Percentiles rank a stretch among this genome's conserved stretches.
Conservation (phyloP, 2,329 filamentous ascomycete genomes). For the Thermomyces lanuginosus region DNA sequence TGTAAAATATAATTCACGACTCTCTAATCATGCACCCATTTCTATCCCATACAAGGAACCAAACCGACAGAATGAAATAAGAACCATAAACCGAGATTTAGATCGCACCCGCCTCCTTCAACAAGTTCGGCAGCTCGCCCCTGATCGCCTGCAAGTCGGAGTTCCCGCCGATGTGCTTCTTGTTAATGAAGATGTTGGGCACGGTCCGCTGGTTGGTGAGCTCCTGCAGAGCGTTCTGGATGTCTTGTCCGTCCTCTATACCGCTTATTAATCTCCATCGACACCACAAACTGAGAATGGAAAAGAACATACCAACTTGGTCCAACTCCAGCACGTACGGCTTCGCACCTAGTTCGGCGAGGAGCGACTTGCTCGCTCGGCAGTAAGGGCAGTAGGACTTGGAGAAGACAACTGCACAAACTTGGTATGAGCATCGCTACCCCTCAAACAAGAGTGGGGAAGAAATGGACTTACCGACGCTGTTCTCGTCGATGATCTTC, state of each 20-base stretch:
- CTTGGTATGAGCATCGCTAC: neutral
- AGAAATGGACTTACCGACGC: constrained; percentile 47
- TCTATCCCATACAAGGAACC: neutral
- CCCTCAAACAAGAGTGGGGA: neutral
- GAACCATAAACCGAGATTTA: constrained; percentile 17
- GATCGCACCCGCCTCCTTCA: constrained; percentile 48
- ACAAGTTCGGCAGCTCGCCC: constrained; percentile 45
- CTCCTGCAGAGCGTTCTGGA: constrained; percentile 69
- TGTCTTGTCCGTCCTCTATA: constrained; percentile 60
- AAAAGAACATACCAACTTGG: constrained; percentile 49
- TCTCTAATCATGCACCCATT: neutral
- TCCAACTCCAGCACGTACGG: constrained; percentile 70
- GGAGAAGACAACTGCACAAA: constrained; percentile 63
- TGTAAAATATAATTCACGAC: neutral
- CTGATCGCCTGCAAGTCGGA: constrained; percentile 62
- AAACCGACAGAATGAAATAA: neutral
- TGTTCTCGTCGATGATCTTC: constrained; percentile 73
- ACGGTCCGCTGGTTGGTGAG: constrained; percentile 76
- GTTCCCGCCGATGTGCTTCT: constrained; percentile 93
- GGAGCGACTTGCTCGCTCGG: constrained; percentile 55
- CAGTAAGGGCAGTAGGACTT: constrained; percentile 97
- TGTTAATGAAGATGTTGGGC: constrained; percentile 83
- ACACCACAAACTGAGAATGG: neutral
- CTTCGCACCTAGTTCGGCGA: constrained; percentile 55
- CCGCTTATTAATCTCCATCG: constrained; percentile 1